Conservation (phyloP, 495 filamentous ascomycete genomes). For the Xeromyces bisporus region DNA sequence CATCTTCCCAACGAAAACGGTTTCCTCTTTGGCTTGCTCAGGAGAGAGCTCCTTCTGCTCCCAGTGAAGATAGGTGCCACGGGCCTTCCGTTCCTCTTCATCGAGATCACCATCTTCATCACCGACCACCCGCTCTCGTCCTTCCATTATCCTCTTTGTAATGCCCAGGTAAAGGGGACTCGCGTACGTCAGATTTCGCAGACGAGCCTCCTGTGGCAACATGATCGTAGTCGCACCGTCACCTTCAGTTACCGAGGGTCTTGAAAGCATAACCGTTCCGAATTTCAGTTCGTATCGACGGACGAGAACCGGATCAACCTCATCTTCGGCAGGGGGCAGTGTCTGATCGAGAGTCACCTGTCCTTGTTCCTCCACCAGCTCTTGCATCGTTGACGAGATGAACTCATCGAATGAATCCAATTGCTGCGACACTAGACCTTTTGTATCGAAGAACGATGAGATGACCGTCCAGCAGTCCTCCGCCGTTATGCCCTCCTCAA, state of each 20-base stretch:
- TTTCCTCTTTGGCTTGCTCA: slow-evolving; percentile 45
- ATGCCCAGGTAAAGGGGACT: slow-evolving; percentile 78
- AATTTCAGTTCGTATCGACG: slow-evolving; percentile 90
- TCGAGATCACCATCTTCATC: slow-evolving; percentile 31
- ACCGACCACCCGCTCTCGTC: slow-evolving; percentile 52
- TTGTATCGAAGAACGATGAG: slow-evolving; percentile 83
- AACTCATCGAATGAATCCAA: slow-evolving; percentile 98
- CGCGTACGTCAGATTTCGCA: slow-evolving; percentile 90
- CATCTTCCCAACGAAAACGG: slow-evolving; percentile 79
- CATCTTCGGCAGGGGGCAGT: slow-evolving; percentile 49
- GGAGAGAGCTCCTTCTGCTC: slow-evolving; percentile 36
- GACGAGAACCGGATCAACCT: slow-evolving; percentile 54
- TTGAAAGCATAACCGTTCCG: slow-evolving; percentile 63
- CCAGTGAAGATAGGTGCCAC: slow-evolving; percentile 34
- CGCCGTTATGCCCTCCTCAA: slow-evolving; percentile 53
- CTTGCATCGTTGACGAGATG: slow-evolving; percentile 76
- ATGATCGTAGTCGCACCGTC: slow-evolving; percentile 71
- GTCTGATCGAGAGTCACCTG: slow-evolving; percentile 79
- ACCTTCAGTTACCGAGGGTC: slow-evolving; percentile 77
- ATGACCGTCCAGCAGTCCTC: slow-evolving; percentile 98
- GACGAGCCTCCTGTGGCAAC: slow-evolving; percentile 78
- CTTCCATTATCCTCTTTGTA: slow-evolving; percentile 59
- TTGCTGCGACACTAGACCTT: slow-evolving; percentile 94
- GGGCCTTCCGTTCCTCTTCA: slow-evolving; percentile 25
- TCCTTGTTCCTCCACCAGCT: slow-evolving; percentile 77